Base-by-base conservation (phyloP, 2,329 filamentous ascomycete genomes). In the Penicillium polonicum region DNA sequence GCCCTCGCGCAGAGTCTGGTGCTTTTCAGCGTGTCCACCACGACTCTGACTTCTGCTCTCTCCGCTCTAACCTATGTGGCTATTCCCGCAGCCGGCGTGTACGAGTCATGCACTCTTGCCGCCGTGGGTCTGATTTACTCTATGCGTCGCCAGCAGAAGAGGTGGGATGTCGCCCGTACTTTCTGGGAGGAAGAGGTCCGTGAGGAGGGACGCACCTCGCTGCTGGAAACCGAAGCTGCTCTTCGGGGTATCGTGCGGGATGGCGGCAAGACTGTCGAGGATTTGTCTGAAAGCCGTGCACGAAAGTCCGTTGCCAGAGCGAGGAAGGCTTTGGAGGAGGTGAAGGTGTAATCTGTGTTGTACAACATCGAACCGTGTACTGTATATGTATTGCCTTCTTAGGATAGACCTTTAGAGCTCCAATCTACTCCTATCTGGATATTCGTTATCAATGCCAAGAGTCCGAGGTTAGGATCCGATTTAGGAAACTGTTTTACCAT, bases 1-100 rank as follows among this genome's bases (percentile, higher is more conserved):
- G 85, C 88, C 1, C 78, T 91, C 0, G 88, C 88, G 1, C 89
- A 92, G 73, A 85, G 82, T 56, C 83, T 92, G 2, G 86, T 96
- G 5, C 71, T 95, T 5, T 87, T 92, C 68, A 89, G 90, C 0
- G 76, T 91, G 0, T 88, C 86, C 52, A 91, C 90, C 0, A 89
- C 90, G 0, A 85, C 85, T 5, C 76, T 89, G 3, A 83, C 83
- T 0, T 79, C 80, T 12, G 82, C 82, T 0, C 76, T 87, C 2
- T 82, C 81, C 0, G 79, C 75, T 0, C 78, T 86, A 55, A 77
- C 85, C 4, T 85, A 83, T 68, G 62, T 84, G 19, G 84, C 83
- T 17, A 67, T 81, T 9, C 78, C 80, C 0, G 75, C 80, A 0
- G 77, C 81, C 8, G 79, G 79, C 0, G 55, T 83, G 1, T 85